A percentile compares a stretch with the other conserved stretches of the same genome.
These are phyloP conservation scores for Aspergillus sp. DNA, from an alignment of 2,329 filamentous ascomycete species.

Conservation along the genomic window DNA sequence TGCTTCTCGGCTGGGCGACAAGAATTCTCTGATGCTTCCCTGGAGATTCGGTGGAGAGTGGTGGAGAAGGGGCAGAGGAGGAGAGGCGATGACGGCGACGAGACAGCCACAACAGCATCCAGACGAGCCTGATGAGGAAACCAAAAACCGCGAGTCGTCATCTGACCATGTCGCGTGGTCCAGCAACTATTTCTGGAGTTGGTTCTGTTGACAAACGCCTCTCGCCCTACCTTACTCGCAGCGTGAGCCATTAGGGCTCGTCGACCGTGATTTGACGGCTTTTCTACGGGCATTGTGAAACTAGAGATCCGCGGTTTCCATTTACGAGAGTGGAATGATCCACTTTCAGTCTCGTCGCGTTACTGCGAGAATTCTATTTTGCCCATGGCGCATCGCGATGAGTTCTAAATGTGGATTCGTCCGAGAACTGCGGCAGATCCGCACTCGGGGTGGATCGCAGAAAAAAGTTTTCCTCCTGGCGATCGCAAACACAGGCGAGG, in stretches of 20 bases:
- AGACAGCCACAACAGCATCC: background rate
- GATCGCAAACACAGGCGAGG: background rate
- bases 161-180: background rate
- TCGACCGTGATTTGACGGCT: conserved; percentile 3
- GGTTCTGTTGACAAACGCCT: background rate
- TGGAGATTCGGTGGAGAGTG: conserved; percentile 1
- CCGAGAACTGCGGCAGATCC: conserved; percentile 8
- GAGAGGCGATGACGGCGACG: background rate
- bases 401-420: conserved; percentile 4
- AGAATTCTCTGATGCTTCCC: conserved; percentile 21
- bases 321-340: background rate
- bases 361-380: background rate
- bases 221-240: background rate
- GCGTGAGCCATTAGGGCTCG: background rate
- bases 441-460: background rate
- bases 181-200: background rate
- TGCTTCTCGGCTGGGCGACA: background rate
- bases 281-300: background rate
- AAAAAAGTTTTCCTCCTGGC: conserved; percentile 7
- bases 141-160: background rate
- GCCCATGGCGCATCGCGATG: background rate
- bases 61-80: background rate
- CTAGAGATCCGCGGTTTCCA: background rate
- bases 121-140: no score
- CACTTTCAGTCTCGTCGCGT: background rate